These are phyloP conservation scores for Tetrapisispora taiwanensis DNA, from an alignment of 805 yeast species.

Conservation along the genomic window DNA sequence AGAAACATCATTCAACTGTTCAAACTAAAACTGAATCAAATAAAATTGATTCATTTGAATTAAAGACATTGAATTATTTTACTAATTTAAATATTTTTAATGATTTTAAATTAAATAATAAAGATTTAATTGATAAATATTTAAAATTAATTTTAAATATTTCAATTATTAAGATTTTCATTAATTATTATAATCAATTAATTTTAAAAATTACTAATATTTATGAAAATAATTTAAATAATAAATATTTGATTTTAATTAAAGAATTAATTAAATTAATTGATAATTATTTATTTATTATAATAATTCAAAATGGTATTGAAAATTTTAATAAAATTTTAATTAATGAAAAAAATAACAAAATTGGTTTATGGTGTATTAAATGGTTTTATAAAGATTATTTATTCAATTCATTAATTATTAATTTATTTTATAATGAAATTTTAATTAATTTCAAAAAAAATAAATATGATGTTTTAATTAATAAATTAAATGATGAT, in stretches of 20 bases:
- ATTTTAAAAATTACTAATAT: neutral
- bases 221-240: neutral
- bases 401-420: neutral
- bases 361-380: neutral
- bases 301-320: slow-evolving; percentile 1
- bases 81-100: neutral
- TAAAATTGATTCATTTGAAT: too few species aligned
- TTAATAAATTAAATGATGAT: neutral
- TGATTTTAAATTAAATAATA: neutral
- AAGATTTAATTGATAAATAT: neutral
- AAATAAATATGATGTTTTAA: neutral
- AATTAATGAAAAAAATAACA: neutral
- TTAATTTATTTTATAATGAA: neutral
- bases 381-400: slow-evolving; percentile 1
- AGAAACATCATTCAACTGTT: neutral
- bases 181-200: neutral
- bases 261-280: neutral
- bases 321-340: neutral
- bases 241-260: neutral
- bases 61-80: neutral
- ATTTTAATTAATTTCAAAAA: neutral
- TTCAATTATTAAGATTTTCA: neutral
- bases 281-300: neutral
- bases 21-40: neutral
- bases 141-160: neutral